phyloP scores from a whole-genome alignment of 345 rosid species.

The Camelina neglecta region DNA sequence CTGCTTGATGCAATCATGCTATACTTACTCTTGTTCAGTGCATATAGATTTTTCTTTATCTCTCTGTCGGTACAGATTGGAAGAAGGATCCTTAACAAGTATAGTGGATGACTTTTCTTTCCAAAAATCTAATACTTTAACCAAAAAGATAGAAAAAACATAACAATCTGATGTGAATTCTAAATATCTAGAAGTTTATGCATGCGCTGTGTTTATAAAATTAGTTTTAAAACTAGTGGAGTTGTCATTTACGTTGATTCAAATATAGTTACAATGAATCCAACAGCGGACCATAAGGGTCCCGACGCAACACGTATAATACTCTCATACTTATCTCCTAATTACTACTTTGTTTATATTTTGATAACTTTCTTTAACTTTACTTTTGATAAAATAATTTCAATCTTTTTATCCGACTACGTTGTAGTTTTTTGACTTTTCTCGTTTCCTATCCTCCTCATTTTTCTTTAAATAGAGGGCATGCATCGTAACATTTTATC shows the following conservation, averaged over 20 bases:
- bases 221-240: neutral
- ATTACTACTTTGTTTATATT: neutral
- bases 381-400: neutral
- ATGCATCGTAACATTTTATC: neutral
- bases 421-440: constrained; percentile 7
- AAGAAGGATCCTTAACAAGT: neutral
- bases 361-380: neutral
- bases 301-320: constrained; percentile 10
- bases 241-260: neutral
- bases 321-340: constrained; percentile 23
- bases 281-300: neutral
- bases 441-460: constrained; percentile 8
- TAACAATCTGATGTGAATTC: neutral
- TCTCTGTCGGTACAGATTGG: constrained; percentile 18
- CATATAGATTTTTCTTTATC: neutral
- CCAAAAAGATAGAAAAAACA: neutral
- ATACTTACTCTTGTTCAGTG: neutral
- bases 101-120: constrained; percentile 14
- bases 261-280: neutral
- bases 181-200: neutral
- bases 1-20: neutral
- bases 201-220: neutral
- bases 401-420: neutral
- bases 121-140: neutral
- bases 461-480: neutral